These are phyloP conservation scores for Fraxinus excelsior DNA, from an alignment of 257 asterid genomes.

Conservation along the genomic window DNA sequence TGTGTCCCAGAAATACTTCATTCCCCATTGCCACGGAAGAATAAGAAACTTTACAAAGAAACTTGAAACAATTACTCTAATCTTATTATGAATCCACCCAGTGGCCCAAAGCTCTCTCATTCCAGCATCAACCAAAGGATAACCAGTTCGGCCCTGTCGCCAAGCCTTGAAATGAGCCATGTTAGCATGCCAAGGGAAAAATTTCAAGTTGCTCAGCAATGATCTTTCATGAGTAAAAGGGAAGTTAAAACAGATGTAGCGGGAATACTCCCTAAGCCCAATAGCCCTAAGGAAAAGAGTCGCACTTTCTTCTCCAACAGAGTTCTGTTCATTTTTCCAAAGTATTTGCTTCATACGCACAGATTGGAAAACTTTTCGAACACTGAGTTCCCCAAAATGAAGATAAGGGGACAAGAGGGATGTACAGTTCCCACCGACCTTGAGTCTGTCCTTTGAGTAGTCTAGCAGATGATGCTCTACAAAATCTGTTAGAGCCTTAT, in stretches of 20 bases:
- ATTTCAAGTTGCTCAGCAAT: slow-evolving; percentile 53
- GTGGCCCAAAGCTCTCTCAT: slow-evolving; percentile 65
- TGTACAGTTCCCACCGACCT: slow-evolving; percentile 70
- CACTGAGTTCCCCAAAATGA: slow-evolving; percentile 87
- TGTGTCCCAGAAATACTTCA: slow-evolving; percentile 61
- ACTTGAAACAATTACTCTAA: slow-evolving; percentile 51
- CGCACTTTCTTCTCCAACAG: slow-evolving; percentile 59
- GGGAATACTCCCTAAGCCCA: slow-evolving; percentile 86
- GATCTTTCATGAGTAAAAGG: slow-evolving; percentile 83
- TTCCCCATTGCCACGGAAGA: slow-evolving; percentile 67
- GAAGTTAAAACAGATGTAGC: slow-evolving; percentile 88
- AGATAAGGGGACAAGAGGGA: slow-evolving; percentile 84
- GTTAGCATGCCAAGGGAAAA: slow-evolving; percentile 81
- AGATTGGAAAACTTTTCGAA: slow-evolving; percentile 60
- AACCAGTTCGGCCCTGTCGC: slow-evolving; percentile 60
- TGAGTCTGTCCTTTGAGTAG: slow-evolving; percentile 68
- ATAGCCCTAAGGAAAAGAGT: slow-evolving; percentile 58
- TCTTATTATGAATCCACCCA: slow-evolving; percentile 55
- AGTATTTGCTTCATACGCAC: slow-evolving; percentile 61
- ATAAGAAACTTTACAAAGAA: slow-evolving; percentile 52
- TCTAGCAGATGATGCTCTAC: slow-evolving; percentile 55
- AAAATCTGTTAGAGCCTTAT: slow-evolving; percentile 69
- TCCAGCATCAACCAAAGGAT: slow-evolving; percentile 59
- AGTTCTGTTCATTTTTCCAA: slow-evolving; percentile 64
- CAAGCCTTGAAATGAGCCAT: slow-evolving; percentile 59